Percentiles rank a stretch among this genome's conserved stretches.
phyloP scores from a whole-genome alignment of 768 basidiomycete genomes.

The Termitomyces sp. region DNA sequence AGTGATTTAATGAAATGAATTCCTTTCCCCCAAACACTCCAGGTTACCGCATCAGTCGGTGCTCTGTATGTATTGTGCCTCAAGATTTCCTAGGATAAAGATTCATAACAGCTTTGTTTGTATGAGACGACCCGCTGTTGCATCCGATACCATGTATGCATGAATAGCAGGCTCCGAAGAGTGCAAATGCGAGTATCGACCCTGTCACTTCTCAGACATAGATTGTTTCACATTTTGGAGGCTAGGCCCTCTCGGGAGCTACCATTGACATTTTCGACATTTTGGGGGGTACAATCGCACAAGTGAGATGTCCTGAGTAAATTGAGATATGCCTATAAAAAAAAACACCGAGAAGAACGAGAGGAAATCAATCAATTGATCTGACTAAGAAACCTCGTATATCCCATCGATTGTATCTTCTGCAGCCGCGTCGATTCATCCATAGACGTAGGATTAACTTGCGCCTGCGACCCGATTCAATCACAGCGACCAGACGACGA shows the following conservation, averaged over 20 bases:
- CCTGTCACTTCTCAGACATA: not conserved
- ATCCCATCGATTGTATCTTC: constrained; percentile 59
- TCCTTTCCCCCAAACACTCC: no score
- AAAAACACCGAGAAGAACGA: not conserved
- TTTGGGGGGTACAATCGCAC: not conserved
- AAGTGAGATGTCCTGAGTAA: not conserved
- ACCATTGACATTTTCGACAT: not conserved
- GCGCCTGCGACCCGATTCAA: constrained; percentile 26
- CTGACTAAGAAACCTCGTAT: constrained; percentile 59
- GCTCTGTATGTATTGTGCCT: no score
- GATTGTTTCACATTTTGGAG: not conserved
- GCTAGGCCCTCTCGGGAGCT: not conserved
- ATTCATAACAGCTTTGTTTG: no score
- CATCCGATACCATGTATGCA: no score
- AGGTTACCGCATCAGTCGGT: no score
- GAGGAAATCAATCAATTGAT: constrained; percentile 24
- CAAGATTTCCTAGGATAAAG: no score
- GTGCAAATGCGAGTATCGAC: not conserved
- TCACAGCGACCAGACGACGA: constrained; percentile 10
- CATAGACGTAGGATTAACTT: constrained; percentile 37
- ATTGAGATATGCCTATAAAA: not conserved
- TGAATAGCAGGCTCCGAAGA: not conserved
- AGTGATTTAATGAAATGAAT: no score
- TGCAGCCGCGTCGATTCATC: constrained; percentile 55
- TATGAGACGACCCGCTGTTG: no score